A percentile compares a stretch with the other conserved stretches of the same genome.
These are phyloP conservation scores for Naganishia kalamii DNA, from an alignment of 768 basidiomycete genomes.

Conservation along the genomic window DNA sequence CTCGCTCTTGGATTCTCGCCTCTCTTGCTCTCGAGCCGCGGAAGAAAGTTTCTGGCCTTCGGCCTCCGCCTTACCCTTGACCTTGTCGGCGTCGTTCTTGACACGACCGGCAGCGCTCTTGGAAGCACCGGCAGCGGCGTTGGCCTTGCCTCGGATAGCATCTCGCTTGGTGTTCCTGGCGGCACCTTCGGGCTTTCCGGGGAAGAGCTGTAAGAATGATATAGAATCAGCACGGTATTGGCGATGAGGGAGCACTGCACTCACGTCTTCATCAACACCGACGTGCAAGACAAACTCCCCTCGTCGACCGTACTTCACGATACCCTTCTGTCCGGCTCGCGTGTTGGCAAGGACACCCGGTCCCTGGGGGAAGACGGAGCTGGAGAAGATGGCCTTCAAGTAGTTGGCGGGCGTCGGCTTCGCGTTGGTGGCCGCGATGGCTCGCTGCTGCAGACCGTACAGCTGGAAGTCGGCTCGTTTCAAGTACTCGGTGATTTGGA, in stretches of 20 bases:
- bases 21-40: conserved; percentile 36
- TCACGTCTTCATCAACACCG: conserved; percentile 47
- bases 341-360: conserved; percentile 27
- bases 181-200: conserved; percentile 40
- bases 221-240: background rate
- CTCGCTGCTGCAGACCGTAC: conserved; percentile 74
- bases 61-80: conserved; percentile 37
- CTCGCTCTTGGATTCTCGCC: conserved; percentile 37
- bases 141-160: conserved; percentile 37
- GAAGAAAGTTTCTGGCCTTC: conserved; percentile 38
- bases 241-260: conserved; percentile 18
- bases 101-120: conserved; percentile 26
- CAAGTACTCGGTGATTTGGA: conserved; percentile 43
- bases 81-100: conserved; percentile 36
- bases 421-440: conserved; percentile 81
- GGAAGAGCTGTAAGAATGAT: conserved; percentile 36
- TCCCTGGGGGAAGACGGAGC: conserved; percentile 39
- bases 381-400: conserved; percentile 42
- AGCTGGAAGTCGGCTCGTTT: conserved; percentile 49
- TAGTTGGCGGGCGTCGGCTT: conserved; percentile 43
- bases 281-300: conserved; percentile 49
- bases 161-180: conserved; percentile 39
- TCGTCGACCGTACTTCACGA: conserved; percentile 48
- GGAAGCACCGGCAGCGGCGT: conserved; percentile 36
- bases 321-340: conserved; percentile 40